Base-by-base conservation (phyloP, 2,329 filamentous ascomycete genomes). In the Penicillium polonicum region DNA sequence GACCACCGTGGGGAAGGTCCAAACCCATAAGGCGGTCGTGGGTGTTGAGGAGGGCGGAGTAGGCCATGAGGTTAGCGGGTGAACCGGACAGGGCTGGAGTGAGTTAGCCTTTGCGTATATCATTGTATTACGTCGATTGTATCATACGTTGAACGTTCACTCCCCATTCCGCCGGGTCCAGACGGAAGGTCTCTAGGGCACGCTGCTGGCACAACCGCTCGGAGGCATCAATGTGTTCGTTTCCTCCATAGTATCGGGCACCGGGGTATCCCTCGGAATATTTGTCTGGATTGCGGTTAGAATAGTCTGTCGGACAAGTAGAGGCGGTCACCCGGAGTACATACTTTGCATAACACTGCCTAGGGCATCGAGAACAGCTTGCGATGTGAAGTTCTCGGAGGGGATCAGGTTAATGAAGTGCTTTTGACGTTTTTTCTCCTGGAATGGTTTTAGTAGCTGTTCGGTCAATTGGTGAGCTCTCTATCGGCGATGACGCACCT, bases 181-280 rank as follows among this genome's bases (percentile, higher is more conserved):
- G 80, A 31, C 88, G 86, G 75, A 96, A 97, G 0, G 93, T 87
- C 77, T 96, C 86, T 13, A 97, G 81, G 19, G 94, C 94, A 69
- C 93, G 87, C 73, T 91, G 84, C 79, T 97, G 94, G 78, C 93
- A 97, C 48, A 96, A 81, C 46, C 88, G 82, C 80, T 97, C 93
- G 6, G 93, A 86, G 70, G 91, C 85, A 71, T 97, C 93, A 70
- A 97, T 97, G 76, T 92, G 92, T 78, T 97, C 90, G 76, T 97
- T 97, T 64, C 93, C 93, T 53, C 93, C 93, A 73, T 97, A 97
- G 80, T 97, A 97, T 72, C 93, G 85, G 60, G 93, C 93, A 56
- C 94, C 94, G 33, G 93, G 94, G 70, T 99, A 99, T 51, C 94
- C 94, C 77, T 99, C 94, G 0, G 94, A 97, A 80, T 99, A 99